Evolutionary conservation across 78 protist species (phyloP).

Genomic region (Polysphondylium violaceum): DNA sequence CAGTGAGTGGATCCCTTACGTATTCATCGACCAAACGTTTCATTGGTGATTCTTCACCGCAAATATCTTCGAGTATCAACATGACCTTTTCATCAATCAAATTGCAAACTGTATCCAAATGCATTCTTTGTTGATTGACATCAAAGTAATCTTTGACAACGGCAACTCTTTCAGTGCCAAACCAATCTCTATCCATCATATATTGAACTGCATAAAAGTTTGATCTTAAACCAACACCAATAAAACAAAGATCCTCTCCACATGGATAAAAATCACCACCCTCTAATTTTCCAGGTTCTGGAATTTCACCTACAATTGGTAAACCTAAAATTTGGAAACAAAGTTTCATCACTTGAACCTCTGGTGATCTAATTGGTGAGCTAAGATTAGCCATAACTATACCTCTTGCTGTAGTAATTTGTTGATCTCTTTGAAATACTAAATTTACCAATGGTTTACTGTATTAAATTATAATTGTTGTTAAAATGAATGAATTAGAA

Average conservation of each 20-base stretch:
- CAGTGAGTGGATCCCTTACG: constrained; percentile 22
- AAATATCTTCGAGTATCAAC: constrained; percentile 80
- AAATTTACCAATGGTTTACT: constrained; percentile 80
- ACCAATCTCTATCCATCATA: constrained; percentile 84
- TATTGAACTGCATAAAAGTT: constrained; percentile 85
- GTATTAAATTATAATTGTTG: background rate
- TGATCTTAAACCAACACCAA: constrained; percentile 93
- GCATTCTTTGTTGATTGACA: constrained; percentile 93
- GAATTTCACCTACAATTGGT: constrained; percentile 88
- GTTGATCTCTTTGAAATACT: constrained; percentile 93
- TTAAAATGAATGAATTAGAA: background rate
- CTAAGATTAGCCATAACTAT: constrained; percentile 85
- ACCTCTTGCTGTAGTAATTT: constrained; percentile 89
- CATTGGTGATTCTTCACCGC: constrained; percentile 77
- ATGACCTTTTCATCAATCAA: constrained; percentile 69
- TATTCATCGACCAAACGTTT: constrained; percentile 89
- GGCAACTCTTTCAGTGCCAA: constrained; percentile 90
- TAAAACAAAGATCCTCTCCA: constrained; percentile 85
- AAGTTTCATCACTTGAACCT: constrained; percentile 88
- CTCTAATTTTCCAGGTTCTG: constrained; percentile 82
- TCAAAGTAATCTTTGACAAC: constrained; percentile 93
- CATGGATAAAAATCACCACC: constrained; percentile 93
- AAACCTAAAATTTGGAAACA: constrained; percentile 88
- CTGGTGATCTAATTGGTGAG: constrained; percentile 88
- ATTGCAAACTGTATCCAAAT: constrained; percentile 91